A percentile compares a stretch with the other conserved stretches of the same genome.
Conservation (phyloP, 495 filamentous ascomycete genomes). For the Xylaria longipes region DNA sequence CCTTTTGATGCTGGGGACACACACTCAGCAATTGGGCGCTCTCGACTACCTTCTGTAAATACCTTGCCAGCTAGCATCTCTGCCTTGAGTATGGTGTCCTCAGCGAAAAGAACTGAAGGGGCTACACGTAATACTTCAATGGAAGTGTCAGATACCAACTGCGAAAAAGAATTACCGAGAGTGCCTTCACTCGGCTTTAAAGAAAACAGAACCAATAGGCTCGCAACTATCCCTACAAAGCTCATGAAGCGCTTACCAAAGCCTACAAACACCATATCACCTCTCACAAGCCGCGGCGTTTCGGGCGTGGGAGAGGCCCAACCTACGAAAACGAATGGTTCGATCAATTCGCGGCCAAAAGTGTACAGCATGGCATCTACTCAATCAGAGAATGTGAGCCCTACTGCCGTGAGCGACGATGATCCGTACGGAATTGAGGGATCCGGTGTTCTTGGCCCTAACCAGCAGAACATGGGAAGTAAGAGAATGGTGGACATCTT, state of each 20-base stretch:
- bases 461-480: slow-evolving; percentile 55
- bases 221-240: slow-evolving; percentile 25
- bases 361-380: slow-evolving; percentile 32
- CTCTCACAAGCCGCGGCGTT: slow-evolving; percentile 43
- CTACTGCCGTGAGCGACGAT: slow-evolving; percentile 30
- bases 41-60: background rate
- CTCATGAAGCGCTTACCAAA: slow-evolving; percentile 35
- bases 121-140: background rate
- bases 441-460: slow-evolving; percentile 36
- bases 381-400: slow-evolving; percentile 37
- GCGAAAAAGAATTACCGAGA: slow-evolving; percentile 9
- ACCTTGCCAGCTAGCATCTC: background rate
- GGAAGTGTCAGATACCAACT: background rate
- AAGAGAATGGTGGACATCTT: slow-evolving; percentile 68
- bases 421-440: slow-evolving; percentile 39
- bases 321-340: slow-evolving; percentile 35
- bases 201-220: background rate
- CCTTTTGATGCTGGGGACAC: slow-evolving; percentile 23
- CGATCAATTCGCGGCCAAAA: slow-evolving; percentile 35
- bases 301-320: slow-evolving; percentile 44
- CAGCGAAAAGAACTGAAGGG: background rate
- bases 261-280: slow-evolving; percentile 11
- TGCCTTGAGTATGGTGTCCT: background rate
- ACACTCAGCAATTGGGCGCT: background rate
- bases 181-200: slow-evolving; percentile 6